These are phyloP conservation scores for Xylariales sp. DNA, from an alignment of 2,329 filamentous ascomycete genomes.

Conservation along the genomic window DNA sequence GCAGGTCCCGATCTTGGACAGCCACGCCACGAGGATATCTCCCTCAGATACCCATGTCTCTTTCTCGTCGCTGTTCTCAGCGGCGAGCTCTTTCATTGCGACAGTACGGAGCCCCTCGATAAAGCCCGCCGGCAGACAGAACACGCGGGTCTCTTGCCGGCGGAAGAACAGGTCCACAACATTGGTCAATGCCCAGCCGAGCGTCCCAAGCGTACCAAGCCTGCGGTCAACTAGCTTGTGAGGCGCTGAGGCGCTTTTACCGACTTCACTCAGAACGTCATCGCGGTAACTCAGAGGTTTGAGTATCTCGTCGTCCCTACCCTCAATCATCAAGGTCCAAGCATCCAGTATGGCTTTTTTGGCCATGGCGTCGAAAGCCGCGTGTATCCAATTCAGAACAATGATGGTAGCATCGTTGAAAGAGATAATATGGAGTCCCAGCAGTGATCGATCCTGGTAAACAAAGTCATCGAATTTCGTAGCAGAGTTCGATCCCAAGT, in stretches of 20 bases:
- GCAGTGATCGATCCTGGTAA: slow-evolving; percentile 36
- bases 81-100: slow-evolving; percentile 22
- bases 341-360: slow-evolving; percentile 34
- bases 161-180: neutral
- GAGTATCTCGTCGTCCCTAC: slow-evolving; percentile 35
- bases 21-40: too few species aligned
- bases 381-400: slow-evolving; percentile 41
- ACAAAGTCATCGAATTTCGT: slow-evolving; percentile 34
- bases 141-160: neutral
- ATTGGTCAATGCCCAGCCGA: slow-evolving; percentile 9
- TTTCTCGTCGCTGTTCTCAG: slow-evolving; percentile 4
- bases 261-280: too few species aligned
- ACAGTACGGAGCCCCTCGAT: slow-evolving; percentile 20
- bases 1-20: too few species aligned
- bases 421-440: slow-evolving; percentile 42
- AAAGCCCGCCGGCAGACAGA: slow-evolving; percentile 30
- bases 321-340: slow-evolving; percentile 42
- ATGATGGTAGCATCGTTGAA: slow-evolving; percentile 48
- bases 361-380: slow-evolving; percentile 42
- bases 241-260: slow-evolving; percentile 21
- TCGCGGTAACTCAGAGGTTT: too few species aligned
- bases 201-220: slow-evolving; percentile 22
- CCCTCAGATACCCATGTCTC: slow-evolving; percentile 9
- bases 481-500: slow-evolving; percentile 20
- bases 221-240: slow-evolving; percentile 20